Evolutionary conservation across 2,329 filamentous ascomycete genomes (phyloP), one percentile per base, ranked within the genome.

Genomic region (Fusarium foetens): DNA sequence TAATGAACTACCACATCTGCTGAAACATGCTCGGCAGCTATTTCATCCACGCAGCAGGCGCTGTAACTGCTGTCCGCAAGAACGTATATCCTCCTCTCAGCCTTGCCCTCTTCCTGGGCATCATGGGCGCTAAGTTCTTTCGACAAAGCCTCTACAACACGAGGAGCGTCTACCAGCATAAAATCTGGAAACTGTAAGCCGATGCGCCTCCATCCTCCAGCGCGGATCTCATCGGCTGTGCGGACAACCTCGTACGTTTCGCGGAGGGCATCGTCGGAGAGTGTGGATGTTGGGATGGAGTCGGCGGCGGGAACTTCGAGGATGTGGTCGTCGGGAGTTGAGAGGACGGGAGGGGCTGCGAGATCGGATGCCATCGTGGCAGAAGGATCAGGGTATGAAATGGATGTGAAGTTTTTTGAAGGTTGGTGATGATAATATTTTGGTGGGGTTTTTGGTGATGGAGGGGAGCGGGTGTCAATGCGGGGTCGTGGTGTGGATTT

Each of bases 11-110:
- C 93, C 0, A 94, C 93, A 69, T 98, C 92, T 11, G 96, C 95
- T 76, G 94, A 88, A 21, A 94, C 92, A 80, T 99, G 96, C 80
- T 99, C 95, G 5, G 96, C 96, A 0, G 96, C 96, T 43, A 98
- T 92, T 83, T 99, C 96, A 78, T 99, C 96, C 23, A 98, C 95
- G 78, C 96, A 99, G 83, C 96, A 99, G 1, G 95, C 92, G 66
- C 96, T 97, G 82, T 98, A 99, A 4, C 95, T 98, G 5, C 96
- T 98, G 81, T 99, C 96, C 36, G 92, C 96, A 23, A 99, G 85
- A 67, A 99, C 95, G 76, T 93, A 97, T 58, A 98, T 86, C 69
- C 86, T 79, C 61, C 61, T 73, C 45, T 74, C 68, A 6, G 27
- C 13, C 38, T 54, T 62, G 14, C 23, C 38, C 19, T 71, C 54